Evolutionary conservation across 164 flowering plant genomes (phyloP).

Genomic region (Saururus chinensis): DNA sequence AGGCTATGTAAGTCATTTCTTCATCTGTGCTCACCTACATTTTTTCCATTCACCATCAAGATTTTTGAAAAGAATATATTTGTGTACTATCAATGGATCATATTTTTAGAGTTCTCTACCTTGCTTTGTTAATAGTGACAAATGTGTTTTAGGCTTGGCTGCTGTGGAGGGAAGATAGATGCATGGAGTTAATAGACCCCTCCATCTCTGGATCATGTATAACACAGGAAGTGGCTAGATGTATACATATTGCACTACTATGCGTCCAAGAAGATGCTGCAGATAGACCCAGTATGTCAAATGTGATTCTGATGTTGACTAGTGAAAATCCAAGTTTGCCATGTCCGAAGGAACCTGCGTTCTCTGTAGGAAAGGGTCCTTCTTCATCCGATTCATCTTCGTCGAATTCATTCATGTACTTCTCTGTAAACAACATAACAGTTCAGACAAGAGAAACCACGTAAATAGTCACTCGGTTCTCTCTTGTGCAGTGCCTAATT

Average conservation of each 20-base stretch:
- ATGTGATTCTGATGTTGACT: slow-evolving; percentile 2
- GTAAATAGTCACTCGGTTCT: neutral
- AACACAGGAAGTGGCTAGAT: slow-evolving; percentile 1
- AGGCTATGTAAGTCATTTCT: neutral
- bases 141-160: slow-evolving; percentile 9
- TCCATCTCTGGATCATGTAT: neutral
- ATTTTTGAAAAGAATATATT: too few relatives aligned
- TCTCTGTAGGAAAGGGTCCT: slow-evolving; percentile 3
- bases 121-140: neutral
- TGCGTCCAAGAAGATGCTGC: slow-evolving; percentile 7
- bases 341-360: slow-evolving; percentile 21
- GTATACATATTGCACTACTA: slow-evolving; percentile 11
- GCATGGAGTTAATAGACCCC: slow-evolving; percentile 7
- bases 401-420: neutral
- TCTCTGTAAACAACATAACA: neutral
- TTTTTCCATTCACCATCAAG: neutral
- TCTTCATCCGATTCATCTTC: neutral
- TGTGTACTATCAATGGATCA: too few relatives aligned
- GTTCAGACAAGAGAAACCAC: neutral
- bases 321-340: slow-evolving; percentile 7
- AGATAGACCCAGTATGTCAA: slow-evolving; percentile 3
- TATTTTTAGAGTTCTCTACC: neutral
- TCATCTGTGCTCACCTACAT: neutral
- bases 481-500: too few relatives aligned
- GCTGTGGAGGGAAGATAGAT: slow-evolving; percentile 9